Percentiles rank a stretch among this genome's conserved stretches.
These are phyloP conservation scores for Achaetomiella virescens DNA, from an alignment of 495 filamentous ascomycete genomes.

Conservation along the genomic window DNA sequence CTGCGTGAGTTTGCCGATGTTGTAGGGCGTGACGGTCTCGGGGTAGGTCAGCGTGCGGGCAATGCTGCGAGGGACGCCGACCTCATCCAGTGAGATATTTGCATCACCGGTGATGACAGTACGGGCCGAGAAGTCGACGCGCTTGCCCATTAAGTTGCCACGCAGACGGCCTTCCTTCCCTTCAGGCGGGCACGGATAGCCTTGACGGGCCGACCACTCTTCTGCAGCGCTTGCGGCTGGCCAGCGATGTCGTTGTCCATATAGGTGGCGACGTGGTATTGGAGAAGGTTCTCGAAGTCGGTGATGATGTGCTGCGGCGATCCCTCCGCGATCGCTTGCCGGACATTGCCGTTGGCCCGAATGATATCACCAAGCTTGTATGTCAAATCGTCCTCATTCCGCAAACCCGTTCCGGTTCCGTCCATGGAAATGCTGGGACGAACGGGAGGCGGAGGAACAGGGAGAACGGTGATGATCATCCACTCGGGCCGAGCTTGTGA, in stretches of 20 bases:
- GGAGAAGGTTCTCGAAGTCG: constrained; percentile 87
- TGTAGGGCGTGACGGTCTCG: constrained; percentile 96
- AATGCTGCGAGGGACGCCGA: constrained; percentile 87
- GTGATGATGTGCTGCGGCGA: constrained; percentile 80
- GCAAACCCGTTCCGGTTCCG: constrained; percentile 75
- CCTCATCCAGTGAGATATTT: constrained; percentile 90
- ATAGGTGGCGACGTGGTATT: constrained; percentile 96
- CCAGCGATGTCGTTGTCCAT: constrained; percentile 99
- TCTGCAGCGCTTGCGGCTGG: constrained; percentile 90
- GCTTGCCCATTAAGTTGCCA: constrained; percentile 98
- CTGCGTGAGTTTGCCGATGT: constrained; percentile 83
- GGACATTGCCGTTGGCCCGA: constrained; percentile 91
- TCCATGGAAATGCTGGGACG: constrained; percentile 93
- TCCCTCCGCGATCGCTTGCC: constrained; percentile 78
- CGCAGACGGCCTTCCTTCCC: constrained; percentile 97
- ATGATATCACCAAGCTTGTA: constrained; percentile 99
- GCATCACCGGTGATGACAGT: constrained; percentile 99
- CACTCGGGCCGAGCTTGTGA: constrained; percentile 94
- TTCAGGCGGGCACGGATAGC: constrained; percentile 93
- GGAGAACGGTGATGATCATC: constrained; percentile 94
- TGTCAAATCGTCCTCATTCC: constrained; percentile 96
- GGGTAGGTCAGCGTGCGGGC: constrained; percentile 89
- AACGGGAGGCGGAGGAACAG: constrained; percentile 91
- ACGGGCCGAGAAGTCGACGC: constrained; percentile 98
- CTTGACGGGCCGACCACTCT: constrained; percentile 92